phyloP scores from a whole-genome alignment of 495 filamentous ascomycete genomes.

The Chaetomium tenue region DNA sequence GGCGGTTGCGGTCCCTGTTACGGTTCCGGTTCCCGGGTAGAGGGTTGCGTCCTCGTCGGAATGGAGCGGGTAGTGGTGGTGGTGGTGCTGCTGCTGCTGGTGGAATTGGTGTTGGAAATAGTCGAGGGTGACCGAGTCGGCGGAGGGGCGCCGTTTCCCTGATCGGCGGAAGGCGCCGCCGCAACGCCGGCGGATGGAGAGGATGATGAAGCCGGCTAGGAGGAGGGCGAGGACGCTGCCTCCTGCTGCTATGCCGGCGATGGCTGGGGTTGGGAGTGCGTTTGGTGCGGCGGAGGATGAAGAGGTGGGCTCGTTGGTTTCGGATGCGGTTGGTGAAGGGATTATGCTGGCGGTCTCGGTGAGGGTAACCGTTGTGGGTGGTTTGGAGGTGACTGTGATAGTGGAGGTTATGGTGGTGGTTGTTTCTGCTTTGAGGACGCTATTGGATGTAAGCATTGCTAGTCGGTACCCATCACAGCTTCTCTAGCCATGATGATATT shows the following conservation, averaged over 20 bases:
- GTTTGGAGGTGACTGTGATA: conserved; percentile 30
- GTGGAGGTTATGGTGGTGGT: conserved; percentile 34
- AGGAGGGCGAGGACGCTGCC: conserved; percentile 25
- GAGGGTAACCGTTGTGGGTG: conserved; percentile 23
- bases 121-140: neutral
- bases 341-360: conserved; percentile 29
- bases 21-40: neutral
- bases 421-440: conserved; percentile 30
- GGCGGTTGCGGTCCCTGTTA: neutral
- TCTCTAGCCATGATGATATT: no score
- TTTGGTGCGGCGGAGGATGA: conserved; percentile 5
- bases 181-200: conserved; percentile 25
- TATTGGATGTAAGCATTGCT: conserved; percentile 7
- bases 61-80: neutral
- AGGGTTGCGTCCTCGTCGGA: neutral
- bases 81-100: neutral
- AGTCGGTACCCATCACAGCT: neutral
- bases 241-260: conserved; percentile 31
- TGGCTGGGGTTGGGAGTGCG: conserved; percentile 27
- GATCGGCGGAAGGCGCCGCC: neutral
- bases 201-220: conserved; percentile 25
- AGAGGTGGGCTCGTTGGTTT: conserved; percentile 7
- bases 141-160: neutral
- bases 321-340: neutral
- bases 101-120: neutral